Evolutionary conservation across 495 filamentous ascomycete species (phyloP).

Genomic region (Penicillium odoratum): DNA sequence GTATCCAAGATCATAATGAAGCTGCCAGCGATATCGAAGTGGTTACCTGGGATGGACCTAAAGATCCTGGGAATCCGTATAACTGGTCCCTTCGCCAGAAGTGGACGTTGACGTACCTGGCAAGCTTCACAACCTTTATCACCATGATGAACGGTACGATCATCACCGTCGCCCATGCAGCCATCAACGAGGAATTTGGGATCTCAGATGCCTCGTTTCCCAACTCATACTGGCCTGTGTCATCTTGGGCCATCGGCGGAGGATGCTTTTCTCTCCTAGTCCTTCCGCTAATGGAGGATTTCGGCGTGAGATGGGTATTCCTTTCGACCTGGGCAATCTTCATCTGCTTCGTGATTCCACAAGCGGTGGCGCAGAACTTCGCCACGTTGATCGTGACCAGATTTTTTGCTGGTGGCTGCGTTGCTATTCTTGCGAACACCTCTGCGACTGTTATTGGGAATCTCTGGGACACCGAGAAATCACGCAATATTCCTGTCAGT

Average conservation of each 20-base stretch:
- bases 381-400: slow-evolving; percentile 48
- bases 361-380: slow-evolving; percentile 51
- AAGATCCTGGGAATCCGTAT: slow-evolving; percentile 57
- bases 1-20: slow-evolving; percentile 21
- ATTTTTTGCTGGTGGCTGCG: slow-evolving; percentile 50
- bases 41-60: slow-evolving; percentile 50
- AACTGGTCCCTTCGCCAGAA: slow-evolving; percentile 58
- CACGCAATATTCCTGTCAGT: slow-evolving; percentile 45
- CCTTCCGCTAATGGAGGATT: slow-evolving; percentile 54
- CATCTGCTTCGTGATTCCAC: slow-evolving; percentile 46
- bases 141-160: slow-evolving; percentile 46
- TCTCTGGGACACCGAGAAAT: slow-evolving; percentile 42
- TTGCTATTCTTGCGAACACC: slow-evolving; percentile 46
- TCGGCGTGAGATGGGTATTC: slow-evolving; percentile 48
- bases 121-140: slow-evolving; percentile 33
- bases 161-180: slow-evolving; percentile 41
- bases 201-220: slow-evolving; percentile 50
- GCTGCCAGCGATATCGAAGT: slow-evolving; percentile 23
- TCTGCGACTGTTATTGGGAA: slow-evolving; percentile 49
- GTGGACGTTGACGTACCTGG: slow-evolving; percentile 32
- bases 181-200: slow-evolving; percentile 40
- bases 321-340: slow-evolving; percentile 45
- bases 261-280: slow-evolving; percentile 45
- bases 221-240: slow-evolving; percentile 53
- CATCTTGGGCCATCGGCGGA: slow-evolving; percentile 52